These are phyloP conservation scores for Mycena indigotica DNA, from an alignment of 768 basidiomycete species.

Conservation along the genomic window DNA sequence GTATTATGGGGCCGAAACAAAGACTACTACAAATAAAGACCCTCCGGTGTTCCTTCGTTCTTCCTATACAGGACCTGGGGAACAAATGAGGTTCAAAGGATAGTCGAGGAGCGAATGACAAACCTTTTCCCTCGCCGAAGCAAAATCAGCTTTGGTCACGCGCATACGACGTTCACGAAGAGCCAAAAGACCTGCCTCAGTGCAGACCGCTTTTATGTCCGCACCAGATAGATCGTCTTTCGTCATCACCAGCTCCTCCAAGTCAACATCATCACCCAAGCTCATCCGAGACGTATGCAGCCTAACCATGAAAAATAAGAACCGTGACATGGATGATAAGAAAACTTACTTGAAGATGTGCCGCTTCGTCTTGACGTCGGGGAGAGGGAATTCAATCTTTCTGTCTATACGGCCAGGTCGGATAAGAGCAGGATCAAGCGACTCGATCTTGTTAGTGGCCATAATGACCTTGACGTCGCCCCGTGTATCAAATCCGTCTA, in stretches of 20 bases:
- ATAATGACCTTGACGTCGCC: constrained; percentile 99
- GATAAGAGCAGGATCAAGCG: constrained; percentile 95
- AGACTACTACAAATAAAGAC: constrained; percentile 68
- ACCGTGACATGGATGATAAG: not conserved
- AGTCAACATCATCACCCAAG: constrained; percentile 80
- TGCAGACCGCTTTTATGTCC: constrained; percentile 99
- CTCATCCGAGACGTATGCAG: constrained; percentile 96
- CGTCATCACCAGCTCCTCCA: constrained; percentile 93
- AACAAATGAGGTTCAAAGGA: constrained; percentile 11
- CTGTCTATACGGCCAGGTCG: constrained; percentile 98
- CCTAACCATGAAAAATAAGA: constrained; percentile 42
- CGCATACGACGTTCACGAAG: constrained; percentile 93
- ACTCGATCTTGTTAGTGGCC: constrained; percentile 98
- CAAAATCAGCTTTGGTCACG: constrained; percentile 90
- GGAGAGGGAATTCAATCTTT: constrained; percentile 97
- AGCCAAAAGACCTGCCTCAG: constrained; percentile 95
- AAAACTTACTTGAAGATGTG: constrained; percentile 85
- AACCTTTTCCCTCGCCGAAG: constrained; percentile 91
- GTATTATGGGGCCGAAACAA: constrained; percentile 15
- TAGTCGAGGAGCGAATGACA: not conserved
- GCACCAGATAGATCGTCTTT: constrained; percentile 97
- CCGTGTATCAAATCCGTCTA: constrained; percentile 98
- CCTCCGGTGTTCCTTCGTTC: constrained; percentile 95
- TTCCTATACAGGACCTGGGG: constrained; percentile 85
- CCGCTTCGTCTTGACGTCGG: constrained; percentile 97